phyloP scores from a whole-genome alignment of 192 early-diverging fungal genomes.

The Geranomyces variabilis region DNA sequence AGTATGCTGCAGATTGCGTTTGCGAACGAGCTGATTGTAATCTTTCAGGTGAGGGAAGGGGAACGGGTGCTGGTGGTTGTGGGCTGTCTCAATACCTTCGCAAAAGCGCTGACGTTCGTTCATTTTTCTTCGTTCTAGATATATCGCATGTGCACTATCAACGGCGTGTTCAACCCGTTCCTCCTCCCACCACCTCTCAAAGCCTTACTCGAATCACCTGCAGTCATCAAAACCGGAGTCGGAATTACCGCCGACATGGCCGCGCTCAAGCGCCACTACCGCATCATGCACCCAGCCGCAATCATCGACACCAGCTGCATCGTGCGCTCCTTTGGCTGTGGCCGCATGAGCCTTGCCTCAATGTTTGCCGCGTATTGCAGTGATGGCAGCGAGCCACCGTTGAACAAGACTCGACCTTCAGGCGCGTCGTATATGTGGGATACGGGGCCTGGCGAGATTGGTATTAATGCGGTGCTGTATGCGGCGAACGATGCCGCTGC shows the following conservation, averaged over 20 bases:
- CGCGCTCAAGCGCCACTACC: conserved; percentile 4
- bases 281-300: not conserved
- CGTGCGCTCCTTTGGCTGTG: not conserved
- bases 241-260: conserved; percentile 11
- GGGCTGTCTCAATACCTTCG: no score
- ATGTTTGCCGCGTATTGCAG: conserved; percentile 7
- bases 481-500: conserved; percentile 28
- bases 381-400: not conserved
- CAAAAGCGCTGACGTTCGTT: no score
- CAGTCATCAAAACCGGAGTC: conserved; percentile 17
- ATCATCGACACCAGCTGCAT: conserved; percentile 1
- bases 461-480: conserved; percentile 13
- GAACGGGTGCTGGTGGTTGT: no score
- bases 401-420: conserved; percentile 16
- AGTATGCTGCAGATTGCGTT: conserved; percentile 34
- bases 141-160: conserved; percentile 7
- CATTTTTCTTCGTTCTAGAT: no score
- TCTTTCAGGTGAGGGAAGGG: conserved; percentile 34
- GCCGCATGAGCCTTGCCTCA: not conserved
- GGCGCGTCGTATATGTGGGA: conserved; percentile 21
- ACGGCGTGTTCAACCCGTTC: not conserved
- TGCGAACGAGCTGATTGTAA: conserved; percentile 16
- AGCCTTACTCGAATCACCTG: not conserved
- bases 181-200: conserved; percentile 14
- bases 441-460: conserved; percentile 11